phyloP scores from a whole-genome alignment of 2,329 filamentous ascomycete species.

The Lachnellula subtilissima region DNA sequence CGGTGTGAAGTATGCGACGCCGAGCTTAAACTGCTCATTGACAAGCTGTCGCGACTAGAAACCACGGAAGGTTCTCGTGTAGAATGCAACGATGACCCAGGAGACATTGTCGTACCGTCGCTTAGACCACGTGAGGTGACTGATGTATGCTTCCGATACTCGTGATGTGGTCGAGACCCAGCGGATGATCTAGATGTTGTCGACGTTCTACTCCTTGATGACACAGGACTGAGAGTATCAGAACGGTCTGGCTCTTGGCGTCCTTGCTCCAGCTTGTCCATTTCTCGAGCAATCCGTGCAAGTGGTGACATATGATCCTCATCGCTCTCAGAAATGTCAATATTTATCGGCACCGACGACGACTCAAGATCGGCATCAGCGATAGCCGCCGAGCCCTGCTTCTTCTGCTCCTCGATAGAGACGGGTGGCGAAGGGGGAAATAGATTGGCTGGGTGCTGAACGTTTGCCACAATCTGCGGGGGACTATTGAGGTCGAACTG shows the following conservation, averaged over 20 bases:
- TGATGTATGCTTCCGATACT: constrained; percentile 42
- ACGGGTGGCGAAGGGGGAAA: constrained; percentile 79
- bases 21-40: constrained; percentile 48
- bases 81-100: constrained; percentile 51
- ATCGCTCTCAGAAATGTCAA: constrained; percentile 66
- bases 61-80: constrained; percentile 28
- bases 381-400: constrained; percentile 30
- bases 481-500: constrained; percentile 91
- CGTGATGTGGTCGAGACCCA: constrained; percentile 44
- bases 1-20: constrained; percentile 33
- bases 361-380: constrained; percentile 22
- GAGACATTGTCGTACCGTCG: constrained; percentile 65
- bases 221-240: constrained; percentile 31
- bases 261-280: constrained; percentile 40
- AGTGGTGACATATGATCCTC: constrained; percentile 72
- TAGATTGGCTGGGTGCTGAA: constrained; percentile 76
- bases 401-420: constrained; percentile 66
- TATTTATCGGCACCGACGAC: constrained; percentile 51
- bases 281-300: constrained; percentile 68
- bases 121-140: constrained; percentile 50
- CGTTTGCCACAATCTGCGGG: constrained; percentile 74
- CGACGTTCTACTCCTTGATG: constrained; percentile 30
- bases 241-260: constrained; percentile 25
- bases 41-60: constrained; percentile 48
- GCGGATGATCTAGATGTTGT: constrained; percentile 50